Percentiles rank a stretch among this genome's conserved stretches.
Evolutionary conservation across 768 basidiomycete genomes (phyloP).

Genomic region (Termitomyces sp.): DNA sequence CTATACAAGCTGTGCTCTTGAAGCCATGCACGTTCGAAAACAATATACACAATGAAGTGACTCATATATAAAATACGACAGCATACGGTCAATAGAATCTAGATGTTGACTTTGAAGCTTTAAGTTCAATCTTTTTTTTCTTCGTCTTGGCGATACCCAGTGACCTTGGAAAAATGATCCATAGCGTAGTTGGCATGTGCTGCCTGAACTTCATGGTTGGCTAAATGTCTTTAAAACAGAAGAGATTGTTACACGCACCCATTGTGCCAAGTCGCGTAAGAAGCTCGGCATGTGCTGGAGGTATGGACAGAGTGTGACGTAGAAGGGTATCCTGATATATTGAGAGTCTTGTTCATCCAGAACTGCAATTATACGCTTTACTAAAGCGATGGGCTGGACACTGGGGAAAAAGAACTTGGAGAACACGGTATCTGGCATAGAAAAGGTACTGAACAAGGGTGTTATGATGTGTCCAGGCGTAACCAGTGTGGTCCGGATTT

Average conservation of each 20-base stretch:
- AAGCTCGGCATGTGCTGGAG: slow-evolving; percentile 64
- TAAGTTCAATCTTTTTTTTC: slow-evolving; percentile 13
- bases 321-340: slow-evolving; percentile 69
- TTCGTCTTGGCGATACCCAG: slow-evolving; percentile 55
- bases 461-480: slow-evolving; percentile 78
- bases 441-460: slow-evolving; percentile 62
- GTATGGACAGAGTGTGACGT: slow-evolving; percentile 51
- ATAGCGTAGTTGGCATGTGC: slow-evolving; percentile 68
- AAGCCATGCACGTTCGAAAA: background rate
- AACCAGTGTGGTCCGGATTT: slow-evolving; percentile 85
- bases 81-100: background rate
- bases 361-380: slow-evolving; percentile 76
- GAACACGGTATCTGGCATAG: slow-evolving; percentile 41
- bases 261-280: slow-evolving; percentile 67
- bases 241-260: slow-evolving; percentile 38
- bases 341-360: slow-evolving; percentile 77
- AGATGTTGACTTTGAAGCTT: background rate
- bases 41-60: background rate
- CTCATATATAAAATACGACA: background rate
- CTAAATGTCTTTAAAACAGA: background rate
- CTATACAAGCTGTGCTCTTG: background rate
- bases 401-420: slow-evolving; percentile 76
- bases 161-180: slow-evolving; percentile 61
- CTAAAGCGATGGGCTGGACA: slow-evolving; percentile 65
- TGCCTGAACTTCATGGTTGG: slow-evolving; percentile 32